phyloP scores from a whole-genome alignment of 192 early-diverging fungal genomes.

The Backusella morwellensis region DNA sequence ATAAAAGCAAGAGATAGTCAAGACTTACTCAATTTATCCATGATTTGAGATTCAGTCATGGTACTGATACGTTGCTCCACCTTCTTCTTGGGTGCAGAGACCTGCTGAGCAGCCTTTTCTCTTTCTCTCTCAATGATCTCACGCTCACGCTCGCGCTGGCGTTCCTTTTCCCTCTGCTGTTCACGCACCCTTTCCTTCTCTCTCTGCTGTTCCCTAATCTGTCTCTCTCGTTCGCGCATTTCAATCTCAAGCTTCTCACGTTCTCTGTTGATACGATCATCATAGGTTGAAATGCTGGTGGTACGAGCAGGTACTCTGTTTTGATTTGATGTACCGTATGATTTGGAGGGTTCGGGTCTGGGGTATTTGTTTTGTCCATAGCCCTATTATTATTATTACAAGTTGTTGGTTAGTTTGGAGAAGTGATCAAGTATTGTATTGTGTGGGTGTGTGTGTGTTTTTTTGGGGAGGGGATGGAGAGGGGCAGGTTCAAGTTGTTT shows the following conservation, averaged over 20 bases:
- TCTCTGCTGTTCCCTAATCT: conserved; percentile 14
- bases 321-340: not conserved
- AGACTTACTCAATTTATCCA: conserved; percentile 79
- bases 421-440: too few species aligned
- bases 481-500: conserved; percentile 22
- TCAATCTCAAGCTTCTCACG: conserved; percentile 20
- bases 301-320: conserved; percentile 2
- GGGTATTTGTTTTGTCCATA: conserved; percentile 10
- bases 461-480: conserved; percentile 27
- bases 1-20: not conserved
- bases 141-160: conserved; percentile 5
- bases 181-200: conserved; percentile 50
- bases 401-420: not conserved
- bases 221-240: conserved; percentile 10
- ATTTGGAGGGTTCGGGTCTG: conserved; percentile 13
- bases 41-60: conserved; percentile 92
- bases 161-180: conserved; percentile 59
- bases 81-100: conserved; percentile 57
- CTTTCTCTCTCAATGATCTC: conserved; percentile 27
- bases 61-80: conserved; percentile 83
- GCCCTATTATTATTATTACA: not conserved
- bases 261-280: conserved; percentile 15
- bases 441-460: not conserved
- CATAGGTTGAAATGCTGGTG: conserved; percentile 15
- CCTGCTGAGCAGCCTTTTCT: conserved; percentile 25